Evolutionary conservation across 768 basidiomycete genomes (phyloP).

Genomic region (Epithele typhae): DNA sequence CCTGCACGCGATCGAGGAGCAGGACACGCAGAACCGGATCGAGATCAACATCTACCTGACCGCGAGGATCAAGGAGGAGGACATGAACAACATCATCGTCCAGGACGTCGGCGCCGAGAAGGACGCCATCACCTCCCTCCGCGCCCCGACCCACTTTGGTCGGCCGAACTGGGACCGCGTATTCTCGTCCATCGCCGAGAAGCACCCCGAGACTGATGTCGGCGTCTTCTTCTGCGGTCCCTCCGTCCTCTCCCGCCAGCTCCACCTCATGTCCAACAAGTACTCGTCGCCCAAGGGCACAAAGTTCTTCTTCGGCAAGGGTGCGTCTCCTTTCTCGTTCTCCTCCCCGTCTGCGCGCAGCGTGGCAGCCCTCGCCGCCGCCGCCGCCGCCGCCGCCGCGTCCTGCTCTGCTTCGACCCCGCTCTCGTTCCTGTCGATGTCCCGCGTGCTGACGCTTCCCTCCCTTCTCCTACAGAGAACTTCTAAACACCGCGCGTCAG

Average conservation of each 20-base stretch:
- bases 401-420: no score
- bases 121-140: constrained; percentile 84
- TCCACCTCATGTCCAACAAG: constrained; percentile 82
- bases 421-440: not conserved
- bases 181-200: constrained; percentile 68
- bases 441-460: not conserved
- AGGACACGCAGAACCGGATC: constrained; percentile 79
- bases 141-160: constrained; percentile 91
- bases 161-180: constrained; percentile 83
- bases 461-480: constrained; percentile 20
- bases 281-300: constrained; percentile 76
- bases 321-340: constrained; percentile 33
- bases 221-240: constrained; percentile 96
- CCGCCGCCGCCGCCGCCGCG: no score
- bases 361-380: no score
- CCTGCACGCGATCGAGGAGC: constrained; percentile 88
- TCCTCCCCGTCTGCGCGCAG: not conserved
- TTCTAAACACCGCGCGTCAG: constrained; percentile 15
- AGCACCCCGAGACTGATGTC: constrained; percentile 85
- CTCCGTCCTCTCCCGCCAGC: constrained; percentile 56
- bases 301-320: constrained; percentile 89
- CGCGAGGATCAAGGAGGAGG: constrained; percentile 85
- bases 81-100: constrained; percentile 90
- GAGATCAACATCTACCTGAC: constrained; percentile 96
- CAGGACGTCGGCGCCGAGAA: constrained; percentile 92